These are phyloP conservation scores for Dillenia suffruticosa DNA, from an alignment of 164 flowering plant genomes.

Conservation along the genomic window DNA sequence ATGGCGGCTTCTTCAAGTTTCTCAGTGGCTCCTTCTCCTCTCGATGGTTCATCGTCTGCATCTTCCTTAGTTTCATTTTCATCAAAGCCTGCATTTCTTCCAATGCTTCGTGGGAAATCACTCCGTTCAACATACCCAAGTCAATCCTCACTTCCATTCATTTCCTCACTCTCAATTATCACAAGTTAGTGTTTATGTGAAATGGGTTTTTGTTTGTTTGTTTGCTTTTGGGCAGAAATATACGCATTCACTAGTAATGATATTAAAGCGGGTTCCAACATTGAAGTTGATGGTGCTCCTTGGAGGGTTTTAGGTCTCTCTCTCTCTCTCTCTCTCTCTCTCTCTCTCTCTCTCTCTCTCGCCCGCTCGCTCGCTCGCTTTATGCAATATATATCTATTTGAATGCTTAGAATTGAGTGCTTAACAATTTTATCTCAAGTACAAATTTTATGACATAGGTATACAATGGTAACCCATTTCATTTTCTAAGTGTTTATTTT, in stretches of 20 bases:
- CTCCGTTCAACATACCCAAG: constrained; percentile 33
- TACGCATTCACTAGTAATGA: constrained; percentile 72
- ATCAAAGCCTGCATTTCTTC: constrained; percentile 20
- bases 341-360: background rate
- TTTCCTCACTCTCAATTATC: background rate
- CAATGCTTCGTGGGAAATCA: constrained; percentile 17
- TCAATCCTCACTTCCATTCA: constrained; percentile 8
- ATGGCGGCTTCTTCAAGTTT: no score
- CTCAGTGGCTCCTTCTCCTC: constrained; percentile 10
- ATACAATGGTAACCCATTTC: no score
- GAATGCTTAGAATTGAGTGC: no score
- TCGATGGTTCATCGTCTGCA: constrained; percentile 17
- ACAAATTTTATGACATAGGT: no score
- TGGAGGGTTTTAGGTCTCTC: constrained; percentile 71
- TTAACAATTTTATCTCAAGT: no score
- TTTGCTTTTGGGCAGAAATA: constrained; percentile 39
- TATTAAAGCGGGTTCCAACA: constrained; percentile 73
- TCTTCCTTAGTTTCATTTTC: constrained; percentile 14
- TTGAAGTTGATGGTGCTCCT: constrained; percentile 89
- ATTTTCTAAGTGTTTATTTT: no score
- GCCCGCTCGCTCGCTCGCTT: background rate
- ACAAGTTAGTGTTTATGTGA: background rate
- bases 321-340: background rate
- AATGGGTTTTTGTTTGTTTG: background rate
- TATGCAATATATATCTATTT: background rate